phyloP scores from a whole-genome alignment of 192 early-diverging fungal species.

The Chytriomyces sp. region DNA sequence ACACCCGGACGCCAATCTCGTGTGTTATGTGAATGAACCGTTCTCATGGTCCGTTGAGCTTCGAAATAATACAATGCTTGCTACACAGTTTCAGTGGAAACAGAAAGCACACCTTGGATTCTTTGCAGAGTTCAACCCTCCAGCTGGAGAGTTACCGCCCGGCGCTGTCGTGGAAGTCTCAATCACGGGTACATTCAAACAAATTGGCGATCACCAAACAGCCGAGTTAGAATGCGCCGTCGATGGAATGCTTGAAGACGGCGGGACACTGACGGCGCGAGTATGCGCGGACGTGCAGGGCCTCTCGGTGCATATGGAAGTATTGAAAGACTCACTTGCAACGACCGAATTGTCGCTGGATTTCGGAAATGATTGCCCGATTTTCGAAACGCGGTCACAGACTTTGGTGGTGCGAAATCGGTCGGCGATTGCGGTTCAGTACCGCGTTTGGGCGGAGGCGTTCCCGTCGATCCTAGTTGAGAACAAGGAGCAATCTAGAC shows the following conservation, averaged over 20 bases:
- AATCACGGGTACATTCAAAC: slow-evolving; percentile 28
- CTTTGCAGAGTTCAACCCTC: slow-evolving; percentile 22
- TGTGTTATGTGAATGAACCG: slow-evolving; percentile 45
- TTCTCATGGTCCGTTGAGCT: slow-evolving; percentile 39
- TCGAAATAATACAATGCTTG: slow-evolving; percentile 43
- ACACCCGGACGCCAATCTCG: slow-evolving; percentile 31
- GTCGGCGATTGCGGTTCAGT: slow-evolving; percentile 48
- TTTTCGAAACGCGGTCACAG: slow-evolving; percentile 47
- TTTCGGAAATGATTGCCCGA: slow-evolving; percentile 54
- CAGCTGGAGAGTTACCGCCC: slow-evolving; percentile 34
- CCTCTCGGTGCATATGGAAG: slow-evolving; percentile 34
- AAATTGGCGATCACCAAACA: slow-evolving; percentile 25
- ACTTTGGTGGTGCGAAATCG: slow-evolving; percentile 49
- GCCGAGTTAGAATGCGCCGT: slow-evolving; percentile 43
- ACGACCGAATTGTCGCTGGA: slow-evolving; percentile 29
- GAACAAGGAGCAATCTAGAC: slow-evolving; percentile 25
- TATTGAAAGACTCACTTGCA: neutral
- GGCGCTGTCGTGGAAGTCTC: slow-evolving; percentile 27
- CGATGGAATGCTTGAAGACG: slow-evolving; percentile 56
- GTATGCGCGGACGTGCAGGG: slow-evolving; percentile 40
- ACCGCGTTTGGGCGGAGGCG: slow-evolving; percentile 47
- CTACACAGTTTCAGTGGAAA: slow-evolving; percentile 40
- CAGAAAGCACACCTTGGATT: neutral
- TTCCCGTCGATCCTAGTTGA: slow-evolving; percentile 44
- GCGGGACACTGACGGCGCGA: slow-evolving; percentile 30